Base-by-base conservation (phyloP, 148 eudicot species). In the Cornus suecica region DNA sequence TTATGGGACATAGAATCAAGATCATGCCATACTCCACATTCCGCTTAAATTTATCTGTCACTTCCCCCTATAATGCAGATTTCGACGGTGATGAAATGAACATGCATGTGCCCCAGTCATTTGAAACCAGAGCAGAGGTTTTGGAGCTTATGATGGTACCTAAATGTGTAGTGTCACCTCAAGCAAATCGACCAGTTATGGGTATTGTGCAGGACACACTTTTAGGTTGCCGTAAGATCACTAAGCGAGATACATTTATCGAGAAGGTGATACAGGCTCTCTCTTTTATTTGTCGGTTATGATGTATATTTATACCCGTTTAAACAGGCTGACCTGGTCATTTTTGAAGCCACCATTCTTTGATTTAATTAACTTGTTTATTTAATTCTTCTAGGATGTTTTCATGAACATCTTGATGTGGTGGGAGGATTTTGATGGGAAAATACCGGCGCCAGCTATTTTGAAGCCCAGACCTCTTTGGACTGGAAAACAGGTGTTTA, bases 1-100 rank as follows among this genome's bases (percentile, higher is more conserved):
- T 95, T 20, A 95, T 95, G 99, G 99, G 99, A 24, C 99, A 95
- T 73, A 85, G 92, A 73, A 95, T 95, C 73, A 95, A 93, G 87
- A 95, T 95, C 75, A 95, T 95, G 99, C 99, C 99, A 20, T 95
- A 93, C 70, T 95, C 99, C 62, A 95, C 99, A 60, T 95, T 95
- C 83, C 91, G 99, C 27, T 72, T 95, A 76, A 95, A 95, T 71
- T 77, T 95, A 70, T 95, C 99, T 52, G 99, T 95, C 23, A 95
- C 99, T 41, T 95, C 99, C 28, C 99, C 99, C 0, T 95, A 95
- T 78, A 95, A 95, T 88, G 99, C 99, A 80, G 99, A 95, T 90
- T 95, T 95, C 80, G 99, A 95, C 84, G 99, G 99, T 68, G 99
- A 95, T 86, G 99, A 95, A 80, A 95, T 95, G 99, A 95, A 95